Base-by-base conservation (phyloP, 306 rosid species). In the Macrotyloma uniflorum region DNA sequence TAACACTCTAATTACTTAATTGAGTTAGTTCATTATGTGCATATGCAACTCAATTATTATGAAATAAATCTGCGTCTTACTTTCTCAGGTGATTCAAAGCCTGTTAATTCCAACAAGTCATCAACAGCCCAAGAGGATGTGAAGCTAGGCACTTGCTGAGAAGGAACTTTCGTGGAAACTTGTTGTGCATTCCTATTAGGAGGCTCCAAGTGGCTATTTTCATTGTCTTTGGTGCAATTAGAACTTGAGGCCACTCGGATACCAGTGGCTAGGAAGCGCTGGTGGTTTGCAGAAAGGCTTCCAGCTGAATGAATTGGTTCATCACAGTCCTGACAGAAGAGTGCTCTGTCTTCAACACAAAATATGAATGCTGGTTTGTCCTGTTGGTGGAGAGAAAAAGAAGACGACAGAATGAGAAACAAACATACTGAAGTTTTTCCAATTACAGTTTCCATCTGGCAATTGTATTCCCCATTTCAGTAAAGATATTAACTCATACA, bases 321-420 rank as follows among this genome's bases (percentile, higher is more conserved):
- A 81, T 95, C 98, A 45, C 99, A 95, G 35, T 93, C 93, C 75
- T 95, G 86, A 85, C 99, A 95, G 79, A 95, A 87, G 8, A 95
- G 93, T 47, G 99, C 99, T 83, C 98, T 91, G 85, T 95, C 99
- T 85, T 95, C 97, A 22, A 95, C 96, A 68, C 99, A 95, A 76
- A 95, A 95, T 79, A 95, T 95, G 86, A 95, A 95, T 67, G 99
- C 98, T 59, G 96, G 58, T 91, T 91, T 95, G 23, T 95, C 99
- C 98, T 95, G 87, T 75, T 59, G 38, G 22, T 36, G 28, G 16
- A 30, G 62, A 9, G 43, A 38, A 38, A 54, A 46, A 76, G 38
- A 15, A 84, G 22, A 55, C 8, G 47, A 14, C 13, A 54, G 79
- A 47, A 40, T 80, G 28, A 80, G 68, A 11, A 76, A 70, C 7